A percentile compares a stretch with the other conserved stretches of the same genome.
Evolutionary conservation across 2,329 filamentous ascomycete species (phyloP).

Genomic region (Nemania sp.): DNA sequence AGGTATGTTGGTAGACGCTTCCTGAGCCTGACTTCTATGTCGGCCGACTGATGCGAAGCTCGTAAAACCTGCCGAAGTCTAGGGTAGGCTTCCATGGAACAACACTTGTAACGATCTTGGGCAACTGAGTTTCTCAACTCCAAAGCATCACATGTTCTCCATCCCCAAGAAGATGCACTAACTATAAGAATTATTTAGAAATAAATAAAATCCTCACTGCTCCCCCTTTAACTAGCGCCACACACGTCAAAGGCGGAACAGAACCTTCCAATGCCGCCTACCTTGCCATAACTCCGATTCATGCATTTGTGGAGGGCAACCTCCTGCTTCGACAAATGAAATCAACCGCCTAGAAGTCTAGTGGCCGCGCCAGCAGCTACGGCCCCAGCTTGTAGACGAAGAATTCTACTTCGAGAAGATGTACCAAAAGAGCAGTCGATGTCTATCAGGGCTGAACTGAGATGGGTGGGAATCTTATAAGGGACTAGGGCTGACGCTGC

Average conservation of each 20-base stretch:
- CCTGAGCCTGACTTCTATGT: conserved; percentile 10
- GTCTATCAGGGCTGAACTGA: conserved; percentile 17
- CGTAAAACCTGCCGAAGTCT: conserved; percentile 5
- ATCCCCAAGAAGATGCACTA: conserved; percentile 26
- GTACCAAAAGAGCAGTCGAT: conserved; percentile 27
- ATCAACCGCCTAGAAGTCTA: conserved; percentile 11
- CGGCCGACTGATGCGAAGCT: conserved; percentile 6
- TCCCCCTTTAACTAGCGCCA: conserved; percentile 50
- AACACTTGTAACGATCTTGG: conserved; percentile 12
- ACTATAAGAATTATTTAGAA: not conserved
- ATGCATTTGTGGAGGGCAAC: conserved; percentile 34
- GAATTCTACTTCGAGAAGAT: conserved; percentile 31
- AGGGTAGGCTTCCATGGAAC: conserved; percentile 10
- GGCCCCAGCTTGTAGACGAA: conserved; percentile 21
- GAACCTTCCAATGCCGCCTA: conserved; percentile 39
- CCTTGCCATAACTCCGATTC: conserved; percentile 40
- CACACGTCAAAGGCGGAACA: conserved; percentile 37
- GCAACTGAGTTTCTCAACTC: conserved; percentile 17
- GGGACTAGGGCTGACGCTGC: conserved; percentile 13
- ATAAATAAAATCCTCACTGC: conserved; percentile 41
- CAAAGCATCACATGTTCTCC: conserved; percentile 5
- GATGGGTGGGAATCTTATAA: conserved; percentile 24
- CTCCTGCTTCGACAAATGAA: conserved; percentile 14
- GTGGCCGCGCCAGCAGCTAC: not conserved
- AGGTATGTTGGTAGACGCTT: conserved; percentile 17